Evolutionary conservation across 371 early-diverging fungal genomes (phyloP).

Genomic region (Lichtheimia hyalospora): DNA sequence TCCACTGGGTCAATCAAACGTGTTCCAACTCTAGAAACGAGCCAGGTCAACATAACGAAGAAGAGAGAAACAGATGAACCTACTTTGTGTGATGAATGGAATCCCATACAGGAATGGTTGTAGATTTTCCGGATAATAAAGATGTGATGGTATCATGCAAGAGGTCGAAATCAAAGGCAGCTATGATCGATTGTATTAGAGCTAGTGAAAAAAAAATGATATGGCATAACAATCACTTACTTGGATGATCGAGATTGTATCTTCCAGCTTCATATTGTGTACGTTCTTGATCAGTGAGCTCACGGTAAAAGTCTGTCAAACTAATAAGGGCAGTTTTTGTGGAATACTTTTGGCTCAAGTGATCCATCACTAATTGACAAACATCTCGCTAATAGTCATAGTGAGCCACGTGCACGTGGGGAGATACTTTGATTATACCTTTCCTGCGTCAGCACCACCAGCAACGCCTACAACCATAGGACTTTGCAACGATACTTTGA

Average conservation of each 20-base stretch:
- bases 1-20: constrained; percentile 45
- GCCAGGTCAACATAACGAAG: too few species aligned
- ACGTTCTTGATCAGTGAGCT: constrained; percentile 45
- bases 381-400: constrained; percentile 19
- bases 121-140: constrained; percentile 43
- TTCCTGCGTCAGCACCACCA: constrained; percentile 45
- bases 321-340: constrained; percentile 44
- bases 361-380: constrained; percentile 23
- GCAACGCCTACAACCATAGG: constrained; percentile 48
- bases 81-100: constrained; percentile 44
- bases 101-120: constrained; percentile 58
- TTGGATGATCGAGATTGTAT: constrained; percentile 54
- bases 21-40: constrained; percentile 23
- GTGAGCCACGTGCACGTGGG: not conserved
- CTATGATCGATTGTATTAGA: constrained; percentile 11
- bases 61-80: not conserved
- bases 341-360: constrained; percentile 24
- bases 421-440: constrained; percentile 21
- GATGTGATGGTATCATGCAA: constrained; percentile 42
- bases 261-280: constrained; percentile 41
- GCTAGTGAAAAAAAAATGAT: too few species aligned
- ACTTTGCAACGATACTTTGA: constrained; percentile 40
- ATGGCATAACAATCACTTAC: too few species aligned
- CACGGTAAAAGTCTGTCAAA: constrained; percentile 59
- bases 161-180: constrained; percentile 61